phyloP scores from a whole-genome alignment of 306 rosid genomes.

The Quercus bicolor region DNA sequence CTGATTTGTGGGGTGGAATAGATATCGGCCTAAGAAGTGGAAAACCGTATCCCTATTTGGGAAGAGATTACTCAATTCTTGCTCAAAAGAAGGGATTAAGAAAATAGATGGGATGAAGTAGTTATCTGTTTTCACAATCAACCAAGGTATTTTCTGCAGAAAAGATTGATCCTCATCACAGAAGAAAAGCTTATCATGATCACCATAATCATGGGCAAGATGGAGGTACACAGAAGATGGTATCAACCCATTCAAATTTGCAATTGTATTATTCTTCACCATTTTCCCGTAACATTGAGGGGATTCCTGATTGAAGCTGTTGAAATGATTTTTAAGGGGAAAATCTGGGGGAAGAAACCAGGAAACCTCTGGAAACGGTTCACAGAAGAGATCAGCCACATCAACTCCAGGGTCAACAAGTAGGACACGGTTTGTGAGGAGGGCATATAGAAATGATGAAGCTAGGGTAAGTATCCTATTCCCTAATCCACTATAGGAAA shows the following conservation, averaged over 20 bases:
- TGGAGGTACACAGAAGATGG: conserved; percentile 59
- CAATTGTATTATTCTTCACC: conserved; percentile 35
- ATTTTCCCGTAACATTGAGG: conserved; percentile 56
- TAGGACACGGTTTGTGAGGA: conserved; percentile 64
- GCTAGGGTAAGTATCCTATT: conserved; percentile 64
- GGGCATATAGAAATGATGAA: conserved; percentile 70
- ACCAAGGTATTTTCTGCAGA: conserved; percentile 54
- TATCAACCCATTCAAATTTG: conserved; percentile 12
- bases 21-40: conserved; percentile 71
- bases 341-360: conserved; percentile 69
- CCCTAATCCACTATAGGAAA: conserved; percentile 73
- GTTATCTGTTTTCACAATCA: conserved; percentile 64
- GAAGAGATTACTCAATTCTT: conserved; percentile 55
- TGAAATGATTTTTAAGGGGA: conserved; percentile 38
- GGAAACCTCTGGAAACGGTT: conserved; percentile 65
- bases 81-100: conserved; percentile 66
- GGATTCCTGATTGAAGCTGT: conserved; percentile 40
- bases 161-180: conserved; percentile 60
- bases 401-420: conserved; percentile 74
- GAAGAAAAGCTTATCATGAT: conserved; percentile 76
- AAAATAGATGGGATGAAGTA: conserved; percentile 65
- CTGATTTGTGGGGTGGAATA: conserved; percentile 62
- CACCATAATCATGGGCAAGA: conserved; percentile 59
- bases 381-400: conserved; percentile 65
- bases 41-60: conserved; percentile 65